phyloP scores from a whole-genome alignment of 176 grass and related monocot species.

The Microstegium vimineum region DNA sequence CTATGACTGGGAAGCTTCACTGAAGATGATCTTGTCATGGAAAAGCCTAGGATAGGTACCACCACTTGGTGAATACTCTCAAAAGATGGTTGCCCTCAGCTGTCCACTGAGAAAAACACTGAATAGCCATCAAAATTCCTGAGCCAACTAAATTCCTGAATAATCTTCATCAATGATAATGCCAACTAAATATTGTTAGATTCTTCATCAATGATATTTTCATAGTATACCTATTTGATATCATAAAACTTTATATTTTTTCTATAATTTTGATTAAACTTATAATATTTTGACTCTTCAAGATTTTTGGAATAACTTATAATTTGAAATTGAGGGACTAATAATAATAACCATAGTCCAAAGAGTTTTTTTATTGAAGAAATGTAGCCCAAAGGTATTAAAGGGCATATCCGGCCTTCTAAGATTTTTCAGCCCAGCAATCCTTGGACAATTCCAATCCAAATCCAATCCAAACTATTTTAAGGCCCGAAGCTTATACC shows the following conservation, averaged over 20 bases:
- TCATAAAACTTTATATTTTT: too few relatives aligned
- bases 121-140: background rate
- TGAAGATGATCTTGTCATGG: background rate
- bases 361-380: too few relatives aligned
- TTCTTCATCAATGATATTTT: too few relatives aligned
- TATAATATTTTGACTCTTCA: too few relatives aligned
- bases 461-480: background rate
- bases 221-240: too few relatives aligned
- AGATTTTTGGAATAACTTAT: too few relatives aligned
- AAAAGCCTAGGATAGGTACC: background rate
- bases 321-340: too few relatives aligned
- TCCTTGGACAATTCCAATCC: background rate
- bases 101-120: conserved; percentile 4
- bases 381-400: background rate
- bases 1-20: background rate
- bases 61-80: background rate
- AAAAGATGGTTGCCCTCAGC: background rate
- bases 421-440: background rate
- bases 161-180: too few relatives aligned
- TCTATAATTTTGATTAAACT: too few relatives aligned
- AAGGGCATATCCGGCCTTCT: background rate
- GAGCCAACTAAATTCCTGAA: too few relatives aligned
- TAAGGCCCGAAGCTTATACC: background rate
- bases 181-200: too few relatives aligned
- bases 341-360: too few relatives aligned